phyloP scores from a whole-genome alignment of 2,329 filamentous ascomycete genomes.

The Penicillium sp. region DNA sequence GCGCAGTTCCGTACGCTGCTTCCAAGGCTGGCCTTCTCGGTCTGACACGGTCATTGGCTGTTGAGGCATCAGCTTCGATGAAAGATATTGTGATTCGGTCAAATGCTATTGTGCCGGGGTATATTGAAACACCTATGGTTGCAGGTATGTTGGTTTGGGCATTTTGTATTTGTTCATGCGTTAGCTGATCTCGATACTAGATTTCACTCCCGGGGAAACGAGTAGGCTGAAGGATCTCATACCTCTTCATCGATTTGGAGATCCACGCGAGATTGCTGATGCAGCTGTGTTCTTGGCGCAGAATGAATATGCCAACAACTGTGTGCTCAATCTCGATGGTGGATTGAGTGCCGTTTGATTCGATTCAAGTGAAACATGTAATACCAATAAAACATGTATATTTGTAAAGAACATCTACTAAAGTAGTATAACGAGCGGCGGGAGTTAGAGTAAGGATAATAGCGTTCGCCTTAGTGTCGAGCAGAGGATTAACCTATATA shows the following conservation, averaged over 20 bases:
- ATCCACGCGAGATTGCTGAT: conserved; percentile 72
- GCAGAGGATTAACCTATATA: too few species aligned
- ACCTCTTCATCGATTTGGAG: conserved; percentile 66
- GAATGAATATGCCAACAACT: conserved; percentile 84
- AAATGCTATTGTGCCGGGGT: conserved; percentile 80
- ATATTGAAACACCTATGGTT: conserved; percentile 80
- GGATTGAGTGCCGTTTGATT: conserved; percentile 67
- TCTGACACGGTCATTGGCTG: conserved; percentile 42
- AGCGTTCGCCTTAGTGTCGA: too few species aligned
- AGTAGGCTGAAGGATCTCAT: conserved; percentile 50
- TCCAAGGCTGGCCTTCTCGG: conserved; percentile 79
- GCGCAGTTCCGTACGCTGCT: conserved; percentile 72
- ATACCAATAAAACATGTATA: neutral
- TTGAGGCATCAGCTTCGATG: conserved; percentile 48
- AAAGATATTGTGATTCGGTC: conserved; percentile 67
- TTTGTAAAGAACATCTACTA: neutral
- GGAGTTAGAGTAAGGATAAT: too few species aligned
- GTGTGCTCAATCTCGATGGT: conserved; percentile 80
- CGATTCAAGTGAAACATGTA: neutral
- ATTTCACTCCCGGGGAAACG: conserved; percentile 41
- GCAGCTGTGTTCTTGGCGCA: conserved; percentile 74
- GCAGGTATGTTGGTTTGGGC: conserved; percentile 50
- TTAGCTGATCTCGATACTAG: conserved; percentile 30
- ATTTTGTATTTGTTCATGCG: neutral
- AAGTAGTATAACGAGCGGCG: too few species aligned